These are phyloP conservation scores for Alternaria sp. DNA, from an alignment of 2,329 filamentous ascomycete genomes.

Conservation along the genomic window DNA sequence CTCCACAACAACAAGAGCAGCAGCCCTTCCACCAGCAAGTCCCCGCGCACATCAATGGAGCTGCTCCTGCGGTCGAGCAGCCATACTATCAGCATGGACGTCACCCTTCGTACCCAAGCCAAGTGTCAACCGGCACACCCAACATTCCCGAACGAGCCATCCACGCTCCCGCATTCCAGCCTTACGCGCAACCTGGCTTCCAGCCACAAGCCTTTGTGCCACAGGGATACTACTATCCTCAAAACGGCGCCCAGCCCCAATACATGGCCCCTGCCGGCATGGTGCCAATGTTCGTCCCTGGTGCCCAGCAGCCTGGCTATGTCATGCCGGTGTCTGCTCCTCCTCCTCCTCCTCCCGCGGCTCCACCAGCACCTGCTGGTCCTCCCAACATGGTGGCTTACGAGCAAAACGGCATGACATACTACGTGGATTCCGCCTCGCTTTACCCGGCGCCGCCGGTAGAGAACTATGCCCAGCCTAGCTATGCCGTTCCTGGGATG, in stretches of 20 bases:
- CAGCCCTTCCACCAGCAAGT: conserved; percentile 95
- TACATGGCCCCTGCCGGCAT: conserved; percentile 55
- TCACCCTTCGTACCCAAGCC: conserved; percentile 72
- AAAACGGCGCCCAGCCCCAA: conserved; percentile 44
- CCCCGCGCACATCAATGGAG: conserved; percentile 73
- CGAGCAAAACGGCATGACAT: conserved; percentile 94
- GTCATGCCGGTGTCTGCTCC: conserved; percentile 48
- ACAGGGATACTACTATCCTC: conserved; percentile 68
- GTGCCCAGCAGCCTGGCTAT: conserved; percentile 57
- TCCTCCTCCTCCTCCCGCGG: conserved; percentile 29
- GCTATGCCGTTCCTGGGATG: conserved; percentile 69
- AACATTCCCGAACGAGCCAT: conserved; percentile 93
- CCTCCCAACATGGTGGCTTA: conserved; percentile 72
- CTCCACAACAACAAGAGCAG: conserved; percentile 70
- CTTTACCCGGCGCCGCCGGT: conserved; percentile 59
- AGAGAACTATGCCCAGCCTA: conserved; percentile 47
- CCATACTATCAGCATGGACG: conserved; percentile 67
- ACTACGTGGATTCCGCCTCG: conserved; percentile 86
- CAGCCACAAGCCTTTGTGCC: conserved; percentile 51
- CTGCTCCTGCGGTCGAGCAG: conserved; percentile 56
- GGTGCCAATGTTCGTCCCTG: conserved; percentile 65
- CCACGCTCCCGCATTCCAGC: conserved; percentile 86
- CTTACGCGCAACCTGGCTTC: conserved; percentile 64
- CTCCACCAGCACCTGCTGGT: conserved; percentile 36
- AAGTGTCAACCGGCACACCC: conserved; percentile 77